phyloP scores from a whole-genome alignment of 2,329 filamentous ascomycete genomes.

The Sphaerulina musiva region DNA sequence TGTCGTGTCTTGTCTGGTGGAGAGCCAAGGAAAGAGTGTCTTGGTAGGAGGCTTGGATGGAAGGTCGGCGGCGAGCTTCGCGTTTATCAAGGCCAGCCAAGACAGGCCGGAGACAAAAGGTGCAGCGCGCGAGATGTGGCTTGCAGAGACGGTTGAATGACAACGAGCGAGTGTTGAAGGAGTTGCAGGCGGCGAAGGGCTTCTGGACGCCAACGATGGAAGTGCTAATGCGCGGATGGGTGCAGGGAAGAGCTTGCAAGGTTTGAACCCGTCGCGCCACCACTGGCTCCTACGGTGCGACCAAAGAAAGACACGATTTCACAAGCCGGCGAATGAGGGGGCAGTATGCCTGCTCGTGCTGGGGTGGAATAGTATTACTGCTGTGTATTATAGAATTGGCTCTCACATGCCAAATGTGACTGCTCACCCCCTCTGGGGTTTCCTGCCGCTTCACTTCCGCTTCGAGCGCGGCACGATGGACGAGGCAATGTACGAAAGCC shows the following conservation, averaged over 20 bases:
- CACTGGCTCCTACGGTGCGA: no score
- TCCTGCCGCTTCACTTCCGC: neutral
- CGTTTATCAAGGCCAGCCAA: neutral
- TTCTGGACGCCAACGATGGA: neutral
- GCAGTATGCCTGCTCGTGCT: neutral
- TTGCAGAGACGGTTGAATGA: neutral
- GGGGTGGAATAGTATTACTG: neutral
- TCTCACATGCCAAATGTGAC: no score
- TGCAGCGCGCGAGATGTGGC: neutral
- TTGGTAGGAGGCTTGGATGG: constrained; percentile 6
- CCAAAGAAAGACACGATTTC: neutral
- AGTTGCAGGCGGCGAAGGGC: neutral
- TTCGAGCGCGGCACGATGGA: neutral
- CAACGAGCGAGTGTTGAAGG: neutral
- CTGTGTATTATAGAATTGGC: no score
- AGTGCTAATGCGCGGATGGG: neutral
- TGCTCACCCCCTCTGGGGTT: neutral
- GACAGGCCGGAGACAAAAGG: neutral
- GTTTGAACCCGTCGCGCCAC: neutral
- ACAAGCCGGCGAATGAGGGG: neutral
- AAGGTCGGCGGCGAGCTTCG: constrained; percentile 8
- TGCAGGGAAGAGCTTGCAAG: neutral
- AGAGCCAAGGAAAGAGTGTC: constrained; percentile 14
- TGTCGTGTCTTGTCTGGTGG: neutral
- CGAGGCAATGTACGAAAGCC: neutral